Base-by-base conservation (phyloP, 305 asterid species). In the Solanum hybrid region DNA sequence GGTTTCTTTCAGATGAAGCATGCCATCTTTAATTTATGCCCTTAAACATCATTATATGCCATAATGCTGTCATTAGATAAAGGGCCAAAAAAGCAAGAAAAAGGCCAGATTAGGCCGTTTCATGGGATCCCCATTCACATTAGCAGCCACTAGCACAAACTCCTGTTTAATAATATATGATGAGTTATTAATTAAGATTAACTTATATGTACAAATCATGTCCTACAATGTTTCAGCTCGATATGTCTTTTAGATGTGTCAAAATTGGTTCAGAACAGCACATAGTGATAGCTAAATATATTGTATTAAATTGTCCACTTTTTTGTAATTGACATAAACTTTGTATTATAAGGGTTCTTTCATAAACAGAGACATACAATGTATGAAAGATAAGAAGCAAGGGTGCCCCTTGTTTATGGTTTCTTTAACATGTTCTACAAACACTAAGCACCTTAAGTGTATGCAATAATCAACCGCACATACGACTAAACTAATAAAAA, bases 341-440 rank as follows among this genome's bases (percentile, higher is more conserved):
- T 72, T 75, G 65, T 34, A 87, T 34, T 70, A 10, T 87, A 37
- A 87, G 10, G 37, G 72, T 9, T 37, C 89, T 87, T 87, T 87
- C 89, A 38, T 36, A 36, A 77, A 81, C 89, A 88, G 75, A 88
- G 26, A 72, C 89, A 75, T 75, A 27, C 85, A 39, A 11, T 75
- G 89, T 77, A 88, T 17, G n/a, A 75, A 88, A 70, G 89, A 88
- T 88, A 73, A 75, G 89, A 73, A 88, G 89, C 89, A 75, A 36
- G 41, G 83, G 24, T 73, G n/a, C 8, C 72, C 85, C 72, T 88
- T 88, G 83, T 38, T 88, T 75, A 88, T 88, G 22, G 70, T 70
- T 38, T 77, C 73, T 88, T 88, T 72, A 75, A 72, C 89, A 77
- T 70, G 73, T 88, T 68, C 65, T 27, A 38, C 31, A 87, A 87